Evolutionary conservation across 768 basidiomycete species (phyloP).

Genomic region (Baorangia bicolor): DNA sequence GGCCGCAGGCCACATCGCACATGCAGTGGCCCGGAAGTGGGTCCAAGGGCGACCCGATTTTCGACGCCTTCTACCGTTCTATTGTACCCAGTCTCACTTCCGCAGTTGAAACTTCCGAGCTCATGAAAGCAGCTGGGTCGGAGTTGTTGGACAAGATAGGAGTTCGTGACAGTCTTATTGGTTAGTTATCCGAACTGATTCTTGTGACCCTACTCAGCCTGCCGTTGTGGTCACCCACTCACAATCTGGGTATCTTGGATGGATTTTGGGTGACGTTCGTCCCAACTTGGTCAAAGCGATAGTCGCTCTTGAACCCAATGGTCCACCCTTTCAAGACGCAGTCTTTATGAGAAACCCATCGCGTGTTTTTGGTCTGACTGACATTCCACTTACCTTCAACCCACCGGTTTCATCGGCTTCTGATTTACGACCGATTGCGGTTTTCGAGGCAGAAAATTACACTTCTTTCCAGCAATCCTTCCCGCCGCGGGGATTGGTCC

Average conservation of each 20-base stretch:
- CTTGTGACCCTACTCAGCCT: slow-evolving; percentile 31
- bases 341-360: slow-evolving; percentile 38
- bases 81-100: slow-evolving; percentile 41
- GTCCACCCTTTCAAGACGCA: slow-evolving; percentile 46
- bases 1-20: slow-evolving; percentile 46
- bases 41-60: slow-evolving; percentile 42
- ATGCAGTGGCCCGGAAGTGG: slow-evolving; percentile 57
- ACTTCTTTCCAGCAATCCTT: slow-evolving; percentile 43
- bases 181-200: neutral
- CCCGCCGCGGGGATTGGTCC: slow-evolving; percentile 43
- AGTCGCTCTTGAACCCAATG: slow-evolving; percentile 48
- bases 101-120: slow-evolving; percentile 35
- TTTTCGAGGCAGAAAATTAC: slow-evolving; percentile 29
- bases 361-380: slow-evolving; percentile 49
- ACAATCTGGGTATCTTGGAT: slow-evolving; percentile 48
- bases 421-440: slow-evolving; percentile 34
- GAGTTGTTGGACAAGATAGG: slow-evolving; percentile 47
- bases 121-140: slow-evolving; percentile 42
- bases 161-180: slow-evolving; percentile 31
- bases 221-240: slow-evolving; percentile 51
- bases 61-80: slow-evolving; percentile 47
- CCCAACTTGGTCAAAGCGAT: slow-evolving; percentile 46
- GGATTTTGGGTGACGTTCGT: slow-evolving; percentile 47
- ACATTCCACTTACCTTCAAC: slow-evolving; percentile 43
- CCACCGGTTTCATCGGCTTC: slow-evolving; percentile 42